A percentile compares a stretch with the other conserved stretches of the same genome.
phyloP scores from a whole-genome alignment of 331 rosid species.

The Acacia pycnantha region DNA sequence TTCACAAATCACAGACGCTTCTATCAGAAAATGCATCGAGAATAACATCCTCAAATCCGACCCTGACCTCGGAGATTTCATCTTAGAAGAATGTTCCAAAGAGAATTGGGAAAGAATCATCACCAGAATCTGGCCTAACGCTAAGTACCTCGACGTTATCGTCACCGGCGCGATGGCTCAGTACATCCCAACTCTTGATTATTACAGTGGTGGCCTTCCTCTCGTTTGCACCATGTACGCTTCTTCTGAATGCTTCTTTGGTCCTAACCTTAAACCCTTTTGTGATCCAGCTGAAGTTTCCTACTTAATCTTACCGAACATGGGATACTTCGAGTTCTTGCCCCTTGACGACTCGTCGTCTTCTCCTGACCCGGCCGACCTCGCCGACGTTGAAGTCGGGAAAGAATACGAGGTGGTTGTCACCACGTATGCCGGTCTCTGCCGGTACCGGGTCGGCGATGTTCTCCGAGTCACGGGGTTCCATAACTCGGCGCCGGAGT shows the following conservation, averaged over 20 bases:
- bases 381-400: constrained; percentile 59
- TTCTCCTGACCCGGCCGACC: constrained; percentile 44
- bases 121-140: constrained; percentile 79
- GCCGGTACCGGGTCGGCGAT: constrained; percentile 85
- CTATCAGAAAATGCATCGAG: constrained; percentile 37
- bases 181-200: constrained; percentile 70
- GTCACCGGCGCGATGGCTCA: constrained; percentile 95
- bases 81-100: constrained; percentile 37
- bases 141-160: constrained; percentile 69
- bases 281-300: constrained; percentile 61
- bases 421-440: constrained; percentile 63
- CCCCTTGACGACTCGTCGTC: constrained; percentile 49
- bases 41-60: constrained; percentile 42
- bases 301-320: constrained; percentile 83
- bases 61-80: constrained; percentile 48
- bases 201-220: constrained; percentile 66
- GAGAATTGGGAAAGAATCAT: constrained; percentile 64
- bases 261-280: constrained; percentile 70
- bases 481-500: constrained; percentile 72
- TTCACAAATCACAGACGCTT: constrained; percentile 61
- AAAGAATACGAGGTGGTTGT: constrained; percentile 68
- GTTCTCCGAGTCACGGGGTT: constrained; percentile 69
- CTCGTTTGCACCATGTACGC: constrained; percentile 80
- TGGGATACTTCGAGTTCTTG: constrained; percentile 84
- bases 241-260: constrained; percentile 87